Base-by-base conservation (phyloP, 106 monocot genomes). In the Cymbidium sinense region DNA sequence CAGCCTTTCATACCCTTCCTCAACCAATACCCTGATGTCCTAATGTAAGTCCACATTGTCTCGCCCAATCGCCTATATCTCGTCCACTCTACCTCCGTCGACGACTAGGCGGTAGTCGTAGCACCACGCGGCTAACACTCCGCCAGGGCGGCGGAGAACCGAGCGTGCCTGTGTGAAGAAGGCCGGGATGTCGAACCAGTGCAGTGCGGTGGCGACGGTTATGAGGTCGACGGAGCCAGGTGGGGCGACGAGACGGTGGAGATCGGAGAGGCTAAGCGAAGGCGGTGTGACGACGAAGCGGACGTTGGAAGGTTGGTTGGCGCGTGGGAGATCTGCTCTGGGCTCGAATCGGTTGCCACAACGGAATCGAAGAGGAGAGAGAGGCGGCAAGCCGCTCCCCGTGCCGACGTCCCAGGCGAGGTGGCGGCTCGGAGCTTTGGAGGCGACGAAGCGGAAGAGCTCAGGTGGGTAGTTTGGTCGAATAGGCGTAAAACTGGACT, bases 111-210 rank as follows among this genome's bases (percentile, higher is more conserved):
- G 28, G 28, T 10, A 61, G 30, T 79, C 80, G 84, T 91, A 95
- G 87, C 90, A 93, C 93, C 95, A 95, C 7, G 80, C 90, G 27
- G 93, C 93, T 31, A 95, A 39, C 20, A 93, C 87, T 9, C 95
- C 93, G 9, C 75, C 54, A 52, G 86, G 89, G 5, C n/a, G n/a
- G n/a, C n/a, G n/a, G n/a, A n/a, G n/a, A n/a, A n/a, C n/a, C n/a
- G n/a, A n/a, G n/a, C n/a, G n/a, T n/a, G n/a, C n/a, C n/a, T n/a
- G n/a, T n/a, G n/a, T n/a, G n/a, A n/a, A n/a, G n/a, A n/a, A n/a
- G n/a, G n/a, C n/a, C n/a, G n/a, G n/a, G n/a, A n/a, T n/a, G n/a
- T n/a, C n/a, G n/a, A n/a, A n/a, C n/a, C n/a, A n/a, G n/a, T n/a
- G n/a, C n/a, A n/a, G n/a, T n/a, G n/a, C n/a, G n/a, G n/a, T n/a